A percentile compares a stretch with the other conserved stretches of the same genome.
Conservation (phyloP, 179 eudicot species). For the Heliamphora pulchella region DNA sequence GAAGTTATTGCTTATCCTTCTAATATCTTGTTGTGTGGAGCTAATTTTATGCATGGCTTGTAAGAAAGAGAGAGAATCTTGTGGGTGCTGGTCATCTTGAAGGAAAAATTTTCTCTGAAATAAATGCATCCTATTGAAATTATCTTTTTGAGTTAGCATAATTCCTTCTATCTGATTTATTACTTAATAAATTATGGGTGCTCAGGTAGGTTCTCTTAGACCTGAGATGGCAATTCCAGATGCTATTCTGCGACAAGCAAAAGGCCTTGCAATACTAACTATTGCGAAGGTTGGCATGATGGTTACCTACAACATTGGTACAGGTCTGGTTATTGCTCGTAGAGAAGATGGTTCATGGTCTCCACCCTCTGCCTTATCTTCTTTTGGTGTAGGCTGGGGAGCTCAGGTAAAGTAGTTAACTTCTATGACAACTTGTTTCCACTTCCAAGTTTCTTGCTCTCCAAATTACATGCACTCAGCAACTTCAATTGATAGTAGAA, state of each 20-base stretch:
- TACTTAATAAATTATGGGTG: not conserved
- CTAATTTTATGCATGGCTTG: not conserved
- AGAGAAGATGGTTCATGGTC: conserved; percentile 92
- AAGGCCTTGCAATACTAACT: conserved; percentile 88
- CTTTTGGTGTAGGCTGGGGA: conserved; percentile 94
- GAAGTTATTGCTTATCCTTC: not conserved
- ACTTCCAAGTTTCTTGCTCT: not conserved
- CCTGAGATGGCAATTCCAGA: conserved; percentile 86
- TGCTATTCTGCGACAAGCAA: conserved; percentile 72
- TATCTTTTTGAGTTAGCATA: not conserved
- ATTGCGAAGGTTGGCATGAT: conserved; percentile 78
- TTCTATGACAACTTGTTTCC: not conserved
- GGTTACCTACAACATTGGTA: conserved; percentile 89
- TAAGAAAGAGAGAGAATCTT: not conserved
- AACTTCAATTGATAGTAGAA: not conserved
- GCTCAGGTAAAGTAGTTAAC: conserved; percentile 53
- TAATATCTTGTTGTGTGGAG: not conserved
- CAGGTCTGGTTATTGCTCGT: conserved; percentile 85
- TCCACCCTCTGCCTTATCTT: conserved; percentile 91
- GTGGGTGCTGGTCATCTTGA: not conserved
- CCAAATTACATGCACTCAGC: not conserved
- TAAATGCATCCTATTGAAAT: not conserved
- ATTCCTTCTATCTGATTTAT: not conserved
- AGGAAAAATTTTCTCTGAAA: not conserved
- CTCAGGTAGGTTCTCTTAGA: conserved; percentile 61